Evolutionary conservation across 2,329 filamentous ascomycete species (phyloP), one percentile per base, ranked within the genome.

Genomic region (Pestalotiopsis sp.): DNA sequence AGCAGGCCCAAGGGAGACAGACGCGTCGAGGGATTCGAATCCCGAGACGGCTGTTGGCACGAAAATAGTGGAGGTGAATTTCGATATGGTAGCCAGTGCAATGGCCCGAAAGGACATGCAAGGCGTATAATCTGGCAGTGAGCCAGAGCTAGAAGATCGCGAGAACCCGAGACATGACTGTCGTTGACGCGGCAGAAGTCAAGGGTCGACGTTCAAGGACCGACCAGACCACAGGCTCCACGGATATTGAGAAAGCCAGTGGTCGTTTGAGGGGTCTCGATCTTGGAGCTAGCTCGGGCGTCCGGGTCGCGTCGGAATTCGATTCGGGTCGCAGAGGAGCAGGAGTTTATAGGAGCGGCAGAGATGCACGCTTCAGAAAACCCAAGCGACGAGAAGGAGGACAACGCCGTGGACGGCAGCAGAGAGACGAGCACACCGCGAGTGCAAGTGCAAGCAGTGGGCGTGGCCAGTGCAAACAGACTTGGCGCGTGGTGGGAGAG

Each of bases 91-190:
- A 58, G 23, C 64, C 38, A 39, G 64, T 64, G 45, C 17, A 58
- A 25, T 23, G 64, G 17, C 20, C 59, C n/a, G 14, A 39, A 14
- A 14, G 23, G 41, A 13, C 69, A 72, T 76, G 74, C 73, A 73
- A 72, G 71, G 77, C 76, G 77, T 76, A 73, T 73, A 71, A 72
- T 77, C 79, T 80, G 79, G 79, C 79, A 70, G 72, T 71, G 71
- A 75, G 79, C 80, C 80, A 81, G 78, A 80, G 77, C 80, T 79
- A 82, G 71, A 77, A 79, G 73, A 74, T 73, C 68, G 74, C 76
- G 75, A 76, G 73, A 74, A 74, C 74, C 76, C 74, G 75, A 80
- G 78, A 79, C 80, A 81, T 82, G 77, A 78, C 79, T 76, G 74
- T 73, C 71, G 71, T 74, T 68, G 73, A 71, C 68, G 67, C 68